Base-by-base conservation (phyloP, 139 green algal genomes). In the Chlamydomonas sphaeroides region DNA sequence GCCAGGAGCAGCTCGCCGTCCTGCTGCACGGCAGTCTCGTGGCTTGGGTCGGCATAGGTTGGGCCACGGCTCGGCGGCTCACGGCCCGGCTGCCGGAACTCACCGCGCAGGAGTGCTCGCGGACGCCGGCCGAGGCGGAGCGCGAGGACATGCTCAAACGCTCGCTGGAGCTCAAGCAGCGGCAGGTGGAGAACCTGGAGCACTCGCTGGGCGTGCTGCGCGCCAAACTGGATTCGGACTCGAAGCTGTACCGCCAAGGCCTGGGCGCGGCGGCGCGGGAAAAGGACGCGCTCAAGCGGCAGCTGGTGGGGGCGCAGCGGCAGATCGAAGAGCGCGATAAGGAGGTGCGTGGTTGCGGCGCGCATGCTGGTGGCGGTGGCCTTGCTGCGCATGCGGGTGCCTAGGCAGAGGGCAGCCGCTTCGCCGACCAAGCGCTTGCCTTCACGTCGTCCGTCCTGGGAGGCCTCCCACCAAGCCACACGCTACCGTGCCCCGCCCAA, bases 31-130 rank as follows among this genome's bases (percentile, higher is more conserved):
- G n/a, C n/a, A n/a, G n/a, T n/a, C n/a, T n/a, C n/a, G n/a, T n/a
- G n/a, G n/a, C n/a, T n/a, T n/a, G n/a, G n/a, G n/a, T n/a, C n/a
- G n/a, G n/a, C n/a, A n/a, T n/a, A n/a, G n/a, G n/a, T n/a, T n/a
- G n/a, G n/a, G n/a, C n/a, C n/a, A n/a, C n/a, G n/a, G n/a, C n/a
- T n/a, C n/a, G n/a, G n/a, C n/a, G n/a, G n/a, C n/a, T n/a, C n/a
- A n/a, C n/a, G n/a, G n/a, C n/a, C n/a, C n/a, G n/a, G n/a, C n/a
- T n/a, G n/a, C n/a, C n/a, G n/a, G n/a, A n/a, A n/a, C n/a, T n/a
- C n/a, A n/a, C n/a, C n/a, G 26, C 48, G 30, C 82, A 87, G 82
- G 71, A 78, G 14, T 87, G 82, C 65, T 87, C 82, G 5, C 72
- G 82, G 3, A 87, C 82, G 42, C 82, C 82, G 2, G 73, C 72